These are phyloP conservation scores for Euphorbia peplus DNA, from an alignment of 345 rosid species.

Conservation along the genomic window DNA sequence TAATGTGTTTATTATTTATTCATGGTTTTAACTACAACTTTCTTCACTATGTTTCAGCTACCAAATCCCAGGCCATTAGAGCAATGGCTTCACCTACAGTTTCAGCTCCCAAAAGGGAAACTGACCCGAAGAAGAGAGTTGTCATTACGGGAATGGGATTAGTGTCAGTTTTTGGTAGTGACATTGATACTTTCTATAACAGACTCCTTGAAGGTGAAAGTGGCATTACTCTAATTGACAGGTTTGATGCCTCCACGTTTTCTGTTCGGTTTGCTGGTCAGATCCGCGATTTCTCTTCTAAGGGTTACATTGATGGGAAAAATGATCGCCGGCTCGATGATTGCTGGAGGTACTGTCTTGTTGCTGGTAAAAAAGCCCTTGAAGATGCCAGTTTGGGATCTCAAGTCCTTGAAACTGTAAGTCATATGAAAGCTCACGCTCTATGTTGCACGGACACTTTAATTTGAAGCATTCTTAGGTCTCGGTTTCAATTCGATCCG, in stretches of 20 bases:
- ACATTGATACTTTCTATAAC: slow-evolving; percentile 40
- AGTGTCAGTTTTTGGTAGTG: slow-evolving; percentile 52
- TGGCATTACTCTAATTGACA: slow-evolving; percentile 57
- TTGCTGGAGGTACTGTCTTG: slow-evolving; percentile 67
- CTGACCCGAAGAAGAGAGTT: slow-evolving; percentile 47
- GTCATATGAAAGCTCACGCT: neutral
- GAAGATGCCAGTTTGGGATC: slow-evolving; percentile 52
- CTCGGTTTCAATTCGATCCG: no score
- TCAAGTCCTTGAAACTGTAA: slow-evolving; percentile 44
- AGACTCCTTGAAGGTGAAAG: slow-evolving; percentile 66
- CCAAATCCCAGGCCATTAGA: slow-evolving; percentile 36
- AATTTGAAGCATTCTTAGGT: no score
- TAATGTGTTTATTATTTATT: no score
- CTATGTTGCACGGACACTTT: no score
- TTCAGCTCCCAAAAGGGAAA: slow-evolving; percentile 53
- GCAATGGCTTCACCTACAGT: slow-evolving; percentile 45
- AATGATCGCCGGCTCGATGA: slow-evolving; percentile 65
- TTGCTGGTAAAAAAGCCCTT: slow-evolving; percentile 58
- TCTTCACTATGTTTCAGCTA: slow-evolving; percentile 28
- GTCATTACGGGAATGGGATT: slow-evolving; percentile 72
- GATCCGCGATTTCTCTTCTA: slow-evolving; percentile 54
- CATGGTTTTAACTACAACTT: slow-evolving; percentile 1
- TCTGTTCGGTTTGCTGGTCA: slow-evolving; percentile 62
- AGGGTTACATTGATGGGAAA: slow-evolving; percentile 63
- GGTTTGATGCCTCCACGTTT: slow-evolving; percentile 54